Conservation (phyloP, 208 protist genomes). For the Naegleria lovaniensis region DNA sequence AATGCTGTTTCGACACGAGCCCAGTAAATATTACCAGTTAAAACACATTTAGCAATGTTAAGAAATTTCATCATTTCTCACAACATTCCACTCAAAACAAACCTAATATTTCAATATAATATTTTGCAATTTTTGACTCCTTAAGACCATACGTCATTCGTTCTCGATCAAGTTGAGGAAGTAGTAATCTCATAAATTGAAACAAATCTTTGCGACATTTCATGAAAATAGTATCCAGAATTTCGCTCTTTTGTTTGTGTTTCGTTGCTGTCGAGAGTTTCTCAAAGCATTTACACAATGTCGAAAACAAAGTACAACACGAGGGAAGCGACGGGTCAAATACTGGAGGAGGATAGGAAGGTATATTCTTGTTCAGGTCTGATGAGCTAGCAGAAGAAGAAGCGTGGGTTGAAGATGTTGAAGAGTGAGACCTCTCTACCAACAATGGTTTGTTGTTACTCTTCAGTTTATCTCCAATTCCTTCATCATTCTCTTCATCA, state of each 20-base stretch:
- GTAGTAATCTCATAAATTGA: slow-evolving; percentile 58
- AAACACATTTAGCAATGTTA: slow-evolving; percentile 8
- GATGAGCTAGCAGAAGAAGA: not conserved
- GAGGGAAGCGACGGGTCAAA: not conserved
- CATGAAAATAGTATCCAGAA: not conserved
- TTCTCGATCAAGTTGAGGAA: slow-evolving; percentile 54
- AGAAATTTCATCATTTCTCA: not conserved
- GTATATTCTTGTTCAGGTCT: not conserved
- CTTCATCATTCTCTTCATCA: not conserved
- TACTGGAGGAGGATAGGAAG: not conserved
- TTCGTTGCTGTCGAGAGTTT: not conserved
- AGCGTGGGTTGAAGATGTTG: not conserved
- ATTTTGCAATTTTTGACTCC: slow-evolving; percentile 54
- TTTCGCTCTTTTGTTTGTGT: too few relatives aligned
- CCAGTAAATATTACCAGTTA: too few relatives aligned
- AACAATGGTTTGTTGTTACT: not conserved
- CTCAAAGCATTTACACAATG: not conserved
- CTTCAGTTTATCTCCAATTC: too few relatives aligned
- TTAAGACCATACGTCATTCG: slow-evolving; percentile 50
- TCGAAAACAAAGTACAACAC: not conserved
- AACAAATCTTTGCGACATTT: slow-evolving; percentile 39
- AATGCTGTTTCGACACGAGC: not conserved
- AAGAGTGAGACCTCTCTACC: too few relatives aligned
- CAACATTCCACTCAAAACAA: slow-evolving; percentile 22
- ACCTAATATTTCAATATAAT: slow-evolving; percentile 55